Evolutionary conservation across 441 rosid species (phyloP).

Genomic region (Gossypium schwendimanii): DNA sequence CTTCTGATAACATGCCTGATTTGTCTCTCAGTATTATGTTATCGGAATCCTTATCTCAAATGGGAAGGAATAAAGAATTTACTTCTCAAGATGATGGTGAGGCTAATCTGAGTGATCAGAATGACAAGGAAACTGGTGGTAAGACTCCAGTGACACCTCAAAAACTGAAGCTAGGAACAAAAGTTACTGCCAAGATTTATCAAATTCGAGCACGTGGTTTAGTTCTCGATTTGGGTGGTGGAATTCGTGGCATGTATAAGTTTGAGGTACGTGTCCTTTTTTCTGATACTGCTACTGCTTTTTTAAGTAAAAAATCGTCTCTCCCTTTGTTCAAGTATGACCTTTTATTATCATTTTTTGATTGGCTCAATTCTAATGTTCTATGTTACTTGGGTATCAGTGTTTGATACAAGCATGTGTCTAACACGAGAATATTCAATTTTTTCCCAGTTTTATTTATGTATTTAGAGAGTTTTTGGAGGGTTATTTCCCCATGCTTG

Average conservation of each 20-base stretch:
- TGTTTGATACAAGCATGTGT: not conserved
- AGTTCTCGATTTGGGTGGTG: constrained; percentile 89
- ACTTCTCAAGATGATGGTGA: not conserved
- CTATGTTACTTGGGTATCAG: not conserved
- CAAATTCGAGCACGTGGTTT: constrained; percentile 70
- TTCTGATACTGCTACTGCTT: not conserved
- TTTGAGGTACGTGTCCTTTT: constrained; percentile 51
- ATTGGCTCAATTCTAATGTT: not conserved
- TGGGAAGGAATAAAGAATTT: constrained; percentile 11
- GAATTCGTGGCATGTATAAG: constrained; percentile 79
- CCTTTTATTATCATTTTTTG: not conserved
- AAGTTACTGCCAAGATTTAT: constrained; percentile 51
- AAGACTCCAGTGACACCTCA: constrained; percentile 28
- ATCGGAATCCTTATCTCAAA: constrained; percentile 18
- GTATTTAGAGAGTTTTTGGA: not conserved
- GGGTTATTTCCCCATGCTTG: not conserved
- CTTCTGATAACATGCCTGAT: constrained; percentile 17
- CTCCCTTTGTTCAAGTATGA: not conserved
- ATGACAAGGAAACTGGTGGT: constrained; percentile 21
- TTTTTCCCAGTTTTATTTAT: not conserved
- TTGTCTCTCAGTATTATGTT: constrained; percentile 15
- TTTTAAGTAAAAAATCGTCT: not conserved
- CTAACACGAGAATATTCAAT: not conserved
- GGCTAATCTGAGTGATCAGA: not conserved
- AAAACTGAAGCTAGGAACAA: constrained; percentile 60